phyloP scores from a whole-genome alignment of 306 rosid genomes.

The Cucurbita ficifolia region DNA sequence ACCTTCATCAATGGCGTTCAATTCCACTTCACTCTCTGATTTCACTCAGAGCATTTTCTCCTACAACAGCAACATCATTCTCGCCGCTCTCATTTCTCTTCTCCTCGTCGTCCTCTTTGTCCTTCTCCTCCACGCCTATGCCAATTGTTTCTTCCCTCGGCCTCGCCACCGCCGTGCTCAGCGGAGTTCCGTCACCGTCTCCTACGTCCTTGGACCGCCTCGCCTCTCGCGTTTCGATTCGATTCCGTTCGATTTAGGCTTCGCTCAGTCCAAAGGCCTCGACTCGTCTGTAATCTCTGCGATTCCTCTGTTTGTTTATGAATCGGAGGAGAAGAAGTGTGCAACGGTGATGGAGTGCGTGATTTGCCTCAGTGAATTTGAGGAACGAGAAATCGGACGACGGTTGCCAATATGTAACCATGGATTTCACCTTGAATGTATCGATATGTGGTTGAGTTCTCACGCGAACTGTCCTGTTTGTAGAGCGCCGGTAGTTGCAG shows the following conservation, averaged over 20 bases:
- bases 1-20: neutral
- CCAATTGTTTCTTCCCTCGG: slow-evolving; percentile 66
- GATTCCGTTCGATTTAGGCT: slow-evolving; percentile 26
- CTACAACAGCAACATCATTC: slow-evolving; percentile 63
- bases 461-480: slow-evolving; percentile 80
- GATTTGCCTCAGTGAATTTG: slow-evolving; percentile 56
- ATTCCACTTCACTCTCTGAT: slow-evolving; percentile 20
- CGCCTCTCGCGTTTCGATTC: slow-evolving; percentile 36
- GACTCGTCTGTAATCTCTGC: slow-evolving; percentile 32
- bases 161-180: slow-evolving; percentile 26
- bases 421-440: slow-evolving; percentile 62
- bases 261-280: slow-evolving; percentile 45
- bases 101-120: slow-evolving; percentile 82
- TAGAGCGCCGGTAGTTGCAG: slow-evolving; percentile 32
- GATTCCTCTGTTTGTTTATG: slow-evolving; percentile 53
- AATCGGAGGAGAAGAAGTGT: slow-evolving; percentile 3
- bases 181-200: slow-evolving; percentile 35
- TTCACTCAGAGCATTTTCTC: slow-evolving; percentile 47
- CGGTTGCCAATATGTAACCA: slow-evolving; percentile 61
- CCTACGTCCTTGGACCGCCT: slow-evolving; percentile 44
- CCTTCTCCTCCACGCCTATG: slow-evolving; percentile 76
- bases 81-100: slow-evolving; percentile 66
- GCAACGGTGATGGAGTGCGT: slow-evolving; percentile 43
- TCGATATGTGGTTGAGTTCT: slow-evolving; percentile 83
- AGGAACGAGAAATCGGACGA: slow-evolving; percentile 54